Evolutionary conservation across 331 rosid species (phyloP).

Genomic region (Acacia concinna): DNA sequence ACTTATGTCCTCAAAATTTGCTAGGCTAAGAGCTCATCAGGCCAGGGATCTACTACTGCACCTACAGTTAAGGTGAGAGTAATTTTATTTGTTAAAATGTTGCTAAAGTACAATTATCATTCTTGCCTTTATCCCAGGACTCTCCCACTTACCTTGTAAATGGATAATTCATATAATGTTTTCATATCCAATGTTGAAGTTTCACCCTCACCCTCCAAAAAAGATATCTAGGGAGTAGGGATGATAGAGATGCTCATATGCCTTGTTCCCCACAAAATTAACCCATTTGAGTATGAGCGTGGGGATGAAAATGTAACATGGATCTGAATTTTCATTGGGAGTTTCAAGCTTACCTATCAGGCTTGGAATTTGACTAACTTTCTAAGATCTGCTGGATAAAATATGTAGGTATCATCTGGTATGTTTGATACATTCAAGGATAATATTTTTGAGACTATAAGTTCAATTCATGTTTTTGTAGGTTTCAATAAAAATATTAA

Average conservation of each 20-base stretch:
- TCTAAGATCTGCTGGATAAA: not conserved
- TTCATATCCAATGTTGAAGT: not conserved
- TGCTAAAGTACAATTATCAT: constrained; percentile 10
- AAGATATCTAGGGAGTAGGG: not conserved
- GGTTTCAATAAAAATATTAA: not conserved
- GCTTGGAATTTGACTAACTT: not conserved
- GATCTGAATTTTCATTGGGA: not conserved
- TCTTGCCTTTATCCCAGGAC: constrained; percentile 3
- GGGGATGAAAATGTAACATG: not conserved
- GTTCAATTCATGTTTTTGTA: not conserved
- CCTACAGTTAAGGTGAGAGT: constrained; percentile 52
- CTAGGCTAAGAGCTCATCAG: constrained; percentile 64
- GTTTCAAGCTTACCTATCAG: not conserved
- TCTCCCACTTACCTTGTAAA: not conserved
- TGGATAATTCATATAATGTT: not conserved
- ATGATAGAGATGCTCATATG: not conserved
- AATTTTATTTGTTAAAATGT: constrained; percentile 6
- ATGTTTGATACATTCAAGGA: not conserved
- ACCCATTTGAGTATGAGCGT: not conserved
- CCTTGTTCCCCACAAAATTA: not conserved
- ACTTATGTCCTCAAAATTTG: constrained; percentile 30
- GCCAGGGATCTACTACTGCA: constrained; percentile 59
- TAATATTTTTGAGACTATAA: not conserved
- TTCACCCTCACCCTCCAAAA: not conserved
- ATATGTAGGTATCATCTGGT: not conserved